Conservation (phyloP, 768 basidiomycete species). For the Candolleomyces eurysporus region DNA sequence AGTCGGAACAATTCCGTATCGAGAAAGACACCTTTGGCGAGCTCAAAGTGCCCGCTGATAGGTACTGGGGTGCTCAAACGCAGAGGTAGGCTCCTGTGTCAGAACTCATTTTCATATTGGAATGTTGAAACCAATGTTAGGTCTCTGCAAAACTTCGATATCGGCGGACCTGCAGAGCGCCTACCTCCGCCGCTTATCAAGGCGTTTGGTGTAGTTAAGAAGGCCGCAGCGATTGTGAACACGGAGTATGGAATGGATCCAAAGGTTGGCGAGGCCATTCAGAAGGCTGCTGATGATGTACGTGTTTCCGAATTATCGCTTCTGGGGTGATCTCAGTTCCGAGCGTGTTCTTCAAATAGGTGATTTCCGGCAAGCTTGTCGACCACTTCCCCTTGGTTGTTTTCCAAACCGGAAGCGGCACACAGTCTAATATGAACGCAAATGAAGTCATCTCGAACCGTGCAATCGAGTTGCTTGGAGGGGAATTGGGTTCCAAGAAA, state of each 20-base stretch:
- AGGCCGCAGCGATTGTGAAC: conserved; percentile 92
- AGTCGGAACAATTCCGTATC: conserved; percentile 58
- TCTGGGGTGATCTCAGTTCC: not conserved
- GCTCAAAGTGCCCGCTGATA: conserved; percentile 69
- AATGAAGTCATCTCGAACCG: conserved; percentile 99
- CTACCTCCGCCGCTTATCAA: conserved; percentile 95
- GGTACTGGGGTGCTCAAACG: conserved; percentile 99
- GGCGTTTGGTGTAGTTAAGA: conserved; percentile 96
- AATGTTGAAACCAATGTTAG: conserved; percentile 31
- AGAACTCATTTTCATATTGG: not conserved
- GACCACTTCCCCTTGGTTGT: conserved; percentile 98
- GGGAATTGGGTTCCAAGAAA: conserved; percentile 91
- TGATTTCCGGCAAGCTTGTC: conserved; percentile 91
- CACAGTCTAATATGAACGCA: conserved; percentile 99
- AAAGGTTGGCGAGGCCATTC: conserved; percentile 84
- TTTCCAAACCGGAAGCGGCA: conserved; percentile 98
- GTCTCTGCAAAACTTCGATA: conserved; percentile 97
- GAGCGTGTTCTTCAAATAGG: conserved; percentile 44
- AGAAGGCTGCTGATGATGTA: conserved; percentile 92
- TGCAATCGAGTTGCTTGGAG: conserved; percentile 95
- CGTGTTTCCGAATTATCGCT: conserved; percentile 17
- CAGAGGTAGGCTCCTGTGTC: conserved; percentile 57
- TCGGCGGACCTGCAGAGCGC: conserved; percentile 91
- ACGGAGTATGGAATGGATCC: conserved; percentile 86
- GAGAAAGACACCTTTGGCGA: conserved; percentile 97